A percentile compares a stretch with the other conserved stretches of the same genome.
Evolutionary conservation across 345 rosid genomes (phyloP).

Genomic region (Hypericum perforatum): DNA sequence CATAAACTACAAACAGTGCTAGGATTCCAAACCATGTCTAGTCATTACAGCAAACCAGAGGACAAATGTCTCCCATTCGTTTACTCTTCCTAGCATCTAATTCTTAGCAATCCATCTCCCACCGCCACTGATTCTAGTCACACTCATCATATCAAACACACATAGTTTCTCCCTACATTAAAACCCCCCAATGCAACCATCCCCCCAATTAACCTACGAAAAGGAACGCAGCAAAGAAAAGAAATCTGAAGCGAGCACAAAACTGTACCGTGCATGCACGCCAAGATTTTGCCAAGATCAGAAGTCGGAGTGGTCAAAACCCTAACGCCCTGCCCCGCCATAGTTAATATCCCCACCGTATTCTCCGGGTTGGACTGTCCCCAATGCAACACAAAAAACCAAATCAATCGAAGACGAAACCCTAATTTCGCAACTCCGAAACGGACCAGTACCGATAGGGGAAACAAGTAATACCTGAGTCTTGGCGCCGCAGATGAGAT

Average conservation of each 20-base stretch:
- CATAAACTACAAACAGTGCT: too few species aligned
- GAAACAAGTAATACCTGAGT: conserved; percentile 34
- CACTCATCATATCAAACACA: too few species aligned
- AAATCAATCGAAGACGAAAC: background rate
- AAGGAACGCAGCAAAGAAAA: background rate
- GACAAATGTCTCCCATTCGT: too few species aligned
- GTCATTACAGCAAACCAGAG: too few species aligned
- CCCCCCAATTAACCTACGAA: too few species aligned
- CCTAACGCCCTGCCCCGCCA: conserved; percentile 83
- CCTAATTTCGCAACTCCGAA: too few species aligned
- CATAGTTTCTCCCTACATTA: too few species aligned
- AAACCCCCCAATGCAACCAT: too few species aligned
- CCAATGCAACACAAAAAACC: background rate
- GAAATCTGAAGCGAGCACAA: background rate
- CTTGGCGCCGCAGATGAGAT: conserved; percentile 60
- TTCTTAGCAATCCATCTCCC: too few species aligned
- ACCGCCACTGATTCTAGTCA: too few species aligned
- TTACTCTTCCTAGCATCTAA: too few species aligned
- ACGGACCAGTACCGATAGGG: background rate
- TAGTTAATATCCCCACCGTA: conserved; percentile 65
- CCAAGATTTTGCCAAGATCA: conserved; percentile 69
- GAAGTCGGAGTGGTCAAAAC: conserved; percentile 67
- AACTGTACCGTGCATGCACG: conserved; percentile 63
- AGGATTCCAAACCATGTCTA: too few species aligned
- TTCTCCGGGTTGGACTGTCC: conserved; percentile 77